phyloP scores from a whole-genome alignment of 371 early-diverging fungal species.

The Synchytrium microbalum region DNA sequence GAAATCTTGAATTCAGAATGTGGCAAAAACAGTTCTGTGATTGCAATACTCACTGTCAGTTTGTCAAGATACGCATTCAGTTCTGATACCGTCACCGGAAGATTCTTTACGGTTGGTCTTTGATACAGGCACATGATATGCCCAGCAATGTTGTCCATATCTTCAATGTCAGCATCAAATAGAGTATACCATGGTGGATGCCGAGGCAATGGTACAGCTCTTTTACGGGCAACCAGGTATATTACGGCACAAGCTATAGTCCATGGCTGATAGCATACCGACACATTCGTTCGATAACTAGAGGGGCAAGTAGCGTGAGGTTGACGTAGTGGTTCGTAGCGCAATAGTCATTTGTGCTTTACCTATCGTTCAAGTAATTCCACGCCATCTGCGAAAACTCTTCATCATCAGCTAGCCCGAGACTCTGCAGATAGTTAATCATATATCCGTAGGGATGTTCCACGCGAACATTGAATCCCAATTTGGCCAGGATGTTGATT shows the following conservation, averaged over 20 bases:
- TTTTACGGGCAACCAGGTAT: slow-evolving; percentile 68
- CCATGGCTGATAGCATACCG: slow-evolving; percentile 76
- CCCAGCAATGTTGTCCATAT: slow-evolving; percentile 36
- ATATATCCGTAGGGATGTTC: slow-evolving; percentile 87
- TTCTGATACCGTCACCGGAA: no score
- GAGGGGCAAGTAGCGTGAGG: background rate
- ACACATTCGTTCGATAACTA: slow-evolving; percentile 71
- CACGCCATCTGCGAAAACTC: slow-evolving; percentile 72
- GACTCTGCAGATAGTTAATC: slow-evolving; percentile 81
- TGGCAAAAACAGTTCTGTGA: no score
- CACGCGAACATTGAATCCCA: slow-evolving; percentile 93
- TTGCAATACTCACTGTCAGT: no score
- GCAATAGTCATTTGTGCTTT: slow-evolving; percentile 9
- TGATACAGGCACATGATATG: background rate
- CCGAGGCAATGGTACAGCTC: slow-evolving; percentile 56
- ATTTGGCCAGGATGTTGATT: slow-evolving; percentile 71
- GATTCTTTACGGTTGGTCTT: no score
- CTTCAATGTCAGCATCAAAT: slow-evolving; percentile 68
- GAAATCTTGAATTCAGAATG: no score
- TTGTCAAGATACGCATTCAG: no score
- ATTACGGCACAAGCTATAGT: slow-evolving; percentile 86
- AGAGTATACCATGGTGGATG: slow-evolving; percentile 79
- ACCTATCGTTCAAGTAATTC: slow-evolving; percentile 86
- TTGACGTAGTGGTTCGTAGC: slow-evolving; percentile 5
- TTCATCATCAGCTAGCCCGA: slow-evolving; percentile 67